phyloP scores from a whole-genome alignment of 73 alveolate genomes.

The Breviolum minutum region DNA sequence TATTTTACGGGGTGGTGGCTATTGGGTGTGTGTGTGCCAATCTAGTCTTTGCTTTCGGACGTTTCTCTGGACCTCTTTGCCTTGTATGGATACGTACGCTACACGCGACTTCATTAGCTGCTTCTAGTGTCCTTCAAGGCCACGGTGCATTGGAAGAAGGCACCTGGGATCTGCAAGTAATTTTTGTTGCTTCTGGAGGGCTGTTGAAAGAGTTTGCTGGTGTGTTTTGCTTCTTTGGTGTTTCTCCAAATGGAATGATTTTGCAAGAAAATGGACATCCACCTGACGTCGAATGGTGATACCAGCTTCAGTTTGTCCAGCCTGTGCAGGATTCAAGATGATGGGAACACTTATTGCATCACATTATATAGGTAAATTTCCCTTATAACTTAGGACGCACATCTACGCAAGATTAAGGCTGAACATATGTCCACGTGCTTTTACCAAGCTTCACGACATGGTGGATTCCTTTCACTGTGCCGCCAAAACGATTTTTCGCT shows the following conservation, averaged over 20 bases:
- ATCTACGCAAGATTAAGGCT: too few species aligned
- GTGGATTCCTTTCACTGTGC: background rate
- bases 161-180: background rate
- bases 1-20: background rate
- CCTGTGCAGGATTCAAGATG: background rate
- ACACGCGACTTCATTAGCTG: background rate
- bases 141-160: constrained; percentile 87
- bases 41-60: background rate
- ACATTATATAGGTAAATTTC: too few species aligned
- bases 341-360: background rate
- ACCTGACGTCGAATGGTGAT: too few species aligned
- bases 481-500: too few species aligned
- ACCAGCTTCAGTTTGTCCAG: too few species aligned
- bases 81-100: background rate
- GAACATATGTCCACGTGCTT: too few species aligned
- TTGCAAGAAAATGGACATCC: background rate
- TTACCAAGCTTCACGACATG: too few species aligned
- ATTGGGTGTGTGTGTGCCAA: background rate
- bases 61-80: too few species aligned
- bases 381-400: too few species aligned
- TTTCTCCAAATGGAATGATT: background rate
- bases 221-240: background rate
- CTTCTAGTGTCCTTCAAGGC: background rate
- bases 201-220: background rate
- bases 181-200: background rate